Evolutionary conservation across 129 eudicot genomes (phyloP).

Genomic region (Flaveria ramosissima): DNA sequence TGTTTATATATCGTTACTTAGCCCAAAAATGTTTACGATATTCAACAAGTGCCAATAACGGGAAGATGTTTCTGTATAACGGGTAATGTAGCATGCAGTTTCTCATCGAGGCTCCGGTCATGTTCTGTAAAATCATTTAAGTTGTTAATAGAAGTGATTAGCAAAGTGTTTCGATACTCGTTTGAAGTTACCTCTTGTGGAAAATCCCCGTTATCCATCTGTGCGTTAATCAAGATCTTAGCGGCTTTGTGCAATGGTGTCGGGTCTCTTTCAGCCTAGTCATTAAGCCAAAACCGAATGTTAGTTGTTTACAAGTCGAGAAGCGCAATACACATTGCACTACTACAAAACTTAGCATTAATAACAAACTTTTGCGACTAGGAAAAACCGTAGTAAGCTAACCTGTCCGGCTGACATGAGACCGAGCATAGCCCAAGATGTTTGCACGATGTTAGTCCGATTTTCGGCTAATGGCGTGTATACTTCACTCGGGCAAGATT

Average conservation of each 20-base stretch:
- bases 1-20: not conserved
- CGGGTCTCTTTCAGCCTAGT: constrained; percentile 35
- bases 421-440: constrained; percentile 68
- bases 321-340: not conserved
- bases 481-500: constrained; percentile 64
- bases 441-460: constrained; percentile 52
- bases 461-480: constrained; percentile 50
- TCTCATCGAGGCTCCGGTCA: constrained; percentile 42
- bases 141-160: constrained; percentile 1
- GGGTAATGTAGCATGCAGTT: constrained; percentile 47
- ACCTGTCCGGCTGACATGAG: constrained; percentile 56
- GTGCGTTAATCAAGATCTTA: constrained; percentile 40
- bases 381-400: not conserved
- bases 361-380: too few relatives aligned
- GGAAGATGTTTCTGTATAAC: constrained; percentile 31
- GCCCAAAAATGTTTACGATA: constrained; percentile 35
- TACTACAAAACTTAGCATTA: not conserved
- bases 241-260: constrained; percentile 44
- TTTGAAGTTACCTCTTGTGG: constrained; percentile 34
- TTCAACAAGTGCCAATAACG: constrained; percentile 40
- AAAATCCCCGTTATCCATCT: constrained; percentile 47
- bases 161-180: not conserved
- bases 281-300: not conserved
- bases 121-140: constrained; percentile 20
- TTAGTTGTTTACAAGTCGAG: not conserved